Base-by-base conservation (phyloP, 805 yeast species). In the Wickerhamiella azyma region DNA sequence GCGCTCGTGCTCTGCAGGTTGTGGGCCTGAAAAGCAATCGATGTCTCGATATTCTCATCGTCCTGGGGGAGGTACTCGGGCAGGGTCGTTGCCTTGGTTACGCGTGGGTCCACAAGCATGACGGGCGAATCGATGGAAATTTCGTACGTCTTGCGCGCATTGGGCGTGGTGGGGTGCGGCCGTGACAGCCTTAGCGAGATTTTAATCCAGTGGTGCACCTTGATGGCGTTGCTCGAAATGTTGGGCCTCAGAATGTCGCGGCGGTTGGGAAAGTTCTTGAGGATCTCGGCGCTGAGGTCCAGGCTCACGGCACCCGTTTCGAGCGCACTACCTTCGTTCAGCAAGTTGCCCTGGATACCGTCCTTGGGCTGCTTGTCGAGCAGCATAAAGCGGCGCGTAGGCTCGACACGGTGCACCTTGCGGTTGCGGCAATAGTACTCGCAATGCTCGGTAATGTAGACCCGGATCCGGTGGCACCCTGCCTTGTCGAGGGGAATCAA, bases 181-280 rank as follows among this genome's bases (percentile, higher is more conserved):
- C 73, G 75, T 5, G 94, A 83, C 35, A 92, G 68, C 43, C 97
- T 67, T 44, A 92, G 65, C 52, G 94, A 81, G 13, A 92, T 73
- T 64, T 92, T 92, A 56, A 92, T 78, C 96, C 98, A 92, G 64
- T 92, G 99, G 56, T 84, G 89, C 6, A 92, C 73, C 64, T 85
- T 88, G 51, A 92, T 85, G 54, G 77, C 78, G 19, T 73, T 75
- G 54, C 72, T 80, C 2, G 84, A 76, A 0, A 96, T 84, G 62
- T 92, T 94, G 1, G 97, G 95, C 56, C 85, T 95, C 41, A 68
- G 51, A 26, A 81, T 63, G 48, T 66, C 69, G 45, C 69, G 71
- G 40, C 72, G 72, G 19, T 72, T 74, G 44, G 72, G 72, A 48
- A 85, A 67, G 43, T 66, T 66, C 50, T 77, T 76, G 1, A 97